Evolutionary conservation across 1,284 basidiomycete genomes (phyloP), one percentile per base, ranked within the genome.

Genomic region (Microbotryum violaceum): DNA sequence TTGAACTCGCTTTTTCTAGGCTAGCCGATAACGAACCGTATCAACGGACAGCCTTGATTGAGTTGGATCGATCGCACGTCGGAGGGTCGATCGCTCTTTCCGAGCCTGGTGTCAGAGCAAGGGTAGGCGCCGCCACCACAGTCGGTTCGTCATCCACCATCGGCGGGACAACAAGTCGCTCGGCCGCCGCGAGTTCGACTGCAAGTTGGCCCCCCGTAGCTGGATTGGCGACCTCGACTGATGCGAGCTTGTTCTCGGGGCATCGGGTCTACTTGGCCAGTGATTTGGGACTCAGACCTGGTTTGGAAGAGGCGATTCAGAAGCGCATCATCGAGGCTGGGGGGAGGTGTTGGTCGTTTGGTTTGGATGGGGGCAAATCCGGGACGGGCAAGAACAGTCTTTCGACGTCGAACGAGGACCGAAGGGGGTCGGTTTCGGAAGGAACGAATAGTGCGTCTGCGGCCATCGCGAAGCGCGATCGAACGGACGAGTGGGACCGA

Each of bases 221-320:
- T 12, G 37, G 37, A 4, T 16, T 42, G 16, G 37, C 37, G 16
- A 42, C 49, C 1, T 12, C 18, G 2, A 29, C 20, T n/a, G 23
- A 23, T 4, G 48, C 23, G 7, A 10, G 37, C 45, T 74, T 82
- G 8, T 84, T 82, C 78, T 73, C 75, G 0, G 81, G 80, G 0
- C 78, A 79, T 48, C 78, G 77, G 42, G 77, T 90, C n/a, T 74
- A 89, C 23, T 78, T 90, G 3, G 81, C 82, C 27, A 49, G 54
- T 18, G 63, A 65, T 31, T 56, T 89, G 12, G 81, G 80, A 45
- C 74, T 89, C 29, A 77, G 75, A 1, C 73, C 74, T 0, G 76
- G 78, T 3, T 77, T 84, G 46, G 75, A 80, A 25, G 74, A 77
- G 21, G 82, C 83, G 0, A 79, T 90, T 0, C 80, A 83, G 59